Percentiles rank a stretch among this genome's conserved stretches.
These are phyloP conservation scores for Drechslerella stenobrocha DNA, from an alignment of 2,329 filamentous ascomycete genomes.

Conservation along the genomic window DNA sequence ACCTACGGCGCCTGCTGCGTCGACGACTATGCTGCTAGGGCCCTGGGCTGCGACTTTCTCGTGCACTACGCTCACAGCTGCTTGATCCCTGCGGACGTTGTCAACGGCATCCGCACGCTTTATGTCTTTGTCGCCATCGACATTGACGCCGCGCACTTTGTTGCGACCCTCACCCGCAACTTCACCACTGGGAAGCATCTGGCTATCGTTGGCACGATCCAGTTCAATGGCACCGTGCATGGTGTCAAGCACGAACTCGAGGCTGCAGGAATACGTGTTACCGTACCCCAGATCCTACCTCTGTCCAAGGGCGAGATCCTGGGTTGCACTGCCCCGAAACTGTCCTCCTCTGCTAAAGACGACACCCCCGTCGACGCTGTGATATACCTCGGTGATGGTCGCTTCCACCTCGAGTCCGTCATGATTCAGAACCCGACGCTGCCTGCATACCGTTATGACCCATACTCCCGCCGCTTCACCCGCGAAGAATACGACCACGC, in stretches of 20 bases:
- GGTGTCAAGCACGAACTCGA: constrained; percentile 77
- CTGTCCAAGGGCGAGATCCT: constrained; percentile 93
- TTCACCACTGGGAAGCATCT: constrained; percentile 83
- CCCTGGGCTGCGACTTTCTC: constrained; percentile 88
- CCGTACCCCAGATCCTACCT: constrained; percentile 90
- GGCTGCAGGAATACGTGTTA: constrained; percentile 70
- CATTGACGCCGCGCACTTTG: constrained; percentile 85
- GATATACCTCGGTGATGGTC: constrained; percentile 85
- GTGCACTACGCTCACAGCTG: constrained; percentile 98
- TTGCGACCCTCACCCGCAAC: constrained; percentile 85
- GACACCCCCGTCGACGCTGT: constrained; percentile 69
- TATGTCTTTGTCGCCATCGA: constrained; percentile 99
- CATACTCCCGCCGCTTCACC: constrained; percentile 88
- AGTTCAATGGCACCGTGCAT: constrained; percentile 97
- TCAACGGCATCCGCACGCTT: constrained; percentile 93
- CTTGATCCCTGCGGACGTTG: constrained; percentile 82
- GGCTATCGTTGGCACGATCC: constrained; percentile 93
- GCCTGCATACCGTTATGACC: constrained; percentile 93
- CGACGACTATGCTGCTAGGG: constrained; percentile 94
- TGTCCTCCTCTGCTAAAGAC: constrained; percentile 61
- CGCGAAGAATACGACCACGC: constrained; percentile 89
- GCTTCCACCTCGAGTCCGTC: constrained; percentile 94
- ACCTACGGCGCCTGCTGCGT: constrained; percentile 99
- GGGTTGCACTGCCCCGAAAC: constrained; percentile 87
- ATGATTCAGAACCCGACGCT: constrained; percentile 97